Conservation (phyloP, 2,329 filamentous ascomycete genomes). For the Tolypocladium nubicola region DNA sequence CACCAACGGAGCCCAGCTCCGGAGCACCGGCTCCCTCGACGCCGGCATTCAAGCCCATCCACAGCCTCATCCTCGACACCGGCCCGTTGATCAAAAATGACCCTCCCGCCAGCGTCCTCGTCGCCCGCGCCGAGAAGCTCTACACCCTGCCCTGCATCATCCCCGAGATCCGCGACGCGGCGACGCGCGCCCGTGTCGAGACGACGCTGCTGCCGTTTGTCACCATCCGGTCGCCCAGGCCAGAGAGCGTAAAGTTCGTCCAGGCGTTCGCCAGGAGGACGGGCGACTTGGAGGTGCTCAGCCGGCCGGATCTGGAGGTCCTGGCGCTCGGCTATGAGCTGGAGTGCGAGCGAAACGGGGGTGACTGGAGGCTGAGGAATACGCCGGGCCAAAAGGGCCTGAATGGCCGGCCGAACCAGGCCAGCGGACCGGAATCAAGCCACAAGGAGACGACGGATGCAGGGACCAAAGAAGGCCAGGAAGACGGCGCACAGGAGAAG, state of each 20-base stretch:
- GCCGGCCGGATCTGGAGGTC: conserved; percentile 79
- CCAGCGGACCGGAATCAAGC: neutral
- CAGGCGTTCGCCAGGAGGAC: conserved; percentile 80
- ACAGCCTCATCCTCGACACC: conserved; percentile 80
- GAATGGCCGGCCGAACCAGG: conserved; percentile 46
- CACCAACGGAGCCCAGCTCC: conserved; percentile 3
- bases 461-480: conserved; percentile 6
- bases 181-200: conserved; percentile 70
- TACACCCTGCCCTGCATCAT: conserved; percentile 81
- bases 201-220: conserved; percentile 80
- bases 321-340: conserved; percentile 87
- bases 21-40: conserved; percentile 4
- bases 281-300: conserved; percentile 80
- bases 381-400: conserved; percentile 68
- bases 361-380: conserved; percentile 74
- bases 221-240: conserved; percentile 60
- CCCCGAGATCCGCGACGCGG: conserved; percentile 77
- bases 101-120: conserved; percentile 70
- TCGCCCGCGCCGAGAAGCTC: conserved; percentile 65
- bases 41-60: conserved; percentile 50
- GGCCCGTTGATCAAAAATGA: conserved; percentile 92
- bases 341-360: conserved; percentile 85
- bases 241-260: conserved; percentile 69
- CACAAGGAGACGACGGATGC: conserved; percentile 30
- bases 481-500: conserved; percentile 14